Conservation (phyloP, 106 monocot genomes). For the Dioscorea alata region DNA sequence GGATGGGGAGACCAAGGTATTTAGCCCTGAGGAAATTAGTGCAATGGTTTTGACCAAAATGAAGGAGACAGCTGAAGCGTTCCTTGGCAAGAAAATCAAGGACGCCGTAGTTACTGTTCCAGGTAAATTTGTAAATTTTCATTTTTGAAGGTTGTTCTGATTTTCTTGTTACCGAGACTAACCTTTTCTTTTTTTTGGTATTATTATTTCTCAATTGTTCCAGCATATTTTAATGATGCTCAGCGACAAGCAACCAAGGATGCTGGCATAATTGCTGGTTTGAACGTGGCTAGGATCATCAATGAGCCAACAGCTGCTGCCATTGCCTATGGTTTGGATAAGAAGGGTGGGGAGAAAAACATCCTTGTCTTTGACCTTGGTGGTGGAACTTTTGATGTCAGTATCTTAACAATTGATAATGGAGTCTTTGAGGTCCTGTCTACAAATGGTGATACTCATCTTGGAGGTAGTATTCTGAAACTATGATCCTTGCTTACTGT, state of each 20-base stretch:
- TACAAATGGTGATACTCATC: conserved; percentile 72
- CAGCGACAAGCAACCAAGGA: conserved; percentile 77
- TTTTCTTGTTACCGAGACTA: not conserved
- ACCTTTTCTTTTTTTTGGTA: not conserved
- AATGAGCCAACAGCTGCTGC: conserved; percentile 76
- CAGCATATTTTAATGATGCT: conserved; percentile 79
- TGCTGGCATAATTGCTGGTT: conserved; percentile 56
- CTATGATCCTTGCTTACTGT: no score
- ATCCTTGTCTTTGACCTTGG: conserved; percentile 77
- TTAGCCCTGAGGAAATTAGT: conserved; percentile 65
- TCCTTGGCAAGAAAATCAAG: conserved; percentile 62
- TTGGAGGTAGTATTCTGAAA: conserved; percentile 41
- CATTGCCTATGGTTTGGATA: conserved; percentile 67
- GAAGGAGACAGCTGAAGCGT: conserved; percentile 70
- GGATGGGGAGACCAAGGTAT: conserved; percentile 68
- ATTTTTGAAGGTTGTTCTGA: not conserved
- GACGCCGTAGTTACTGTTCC: conserved; percentile 72
- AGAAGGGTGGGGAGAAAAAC: conserved; percentile 78
- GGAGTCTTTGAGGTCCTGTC: conserved; percentile 73
- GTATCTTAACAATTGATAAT: conserved; percentile 68
- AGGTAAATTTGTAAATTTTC: conserved; percentile 16
- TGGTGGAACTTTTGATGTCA: conserved; percentile 79
- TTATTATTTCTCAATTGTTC: not conserved
- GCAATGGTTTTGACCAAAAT: conserved; percentile 61
- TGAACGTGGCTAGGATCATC: conserved; percentile 56